phyloP scores from a whole-genome alignment of 148 eudicot genomes.

The Rhododendron griersonianum region DNA sequence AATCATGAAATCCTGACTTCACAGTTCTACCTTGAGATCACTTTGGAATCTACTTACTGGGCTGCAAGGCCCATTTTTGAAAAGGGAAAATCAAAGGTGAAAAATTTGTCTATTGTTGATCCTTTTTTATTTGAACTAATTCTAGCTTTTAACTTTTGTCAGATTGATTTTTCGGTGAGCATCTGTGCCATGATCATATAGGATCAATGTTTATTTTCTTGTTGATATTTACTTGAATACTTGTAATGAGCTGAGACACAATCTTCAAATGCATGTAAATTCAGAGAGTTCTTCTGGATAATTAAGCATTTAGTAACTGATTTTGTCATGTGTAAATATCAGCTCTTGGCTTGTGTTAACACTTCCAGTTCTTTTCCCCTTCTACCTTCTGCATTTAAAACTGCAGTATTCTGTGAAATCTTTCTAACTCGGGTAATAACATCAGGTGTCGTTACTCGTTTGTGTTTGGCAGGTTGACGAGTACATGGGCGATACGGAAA shows the following conservation, averaged over 20 bases:
- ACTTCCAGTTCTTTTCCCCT: neutral
- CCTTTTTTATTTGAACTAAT: neutral
- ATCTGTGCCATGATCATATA: neutral
- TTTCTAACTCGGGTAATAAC: neutral
- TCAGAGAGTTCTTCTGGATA: neutral
- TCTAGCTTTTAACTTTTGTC: neutral
- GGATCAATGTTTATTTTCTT: neutral
- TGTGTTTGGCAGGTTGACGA: constrained; percentile 71
- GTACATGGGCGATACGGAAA: constrained; percentile 62
- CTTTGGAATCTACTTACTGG: neutral
- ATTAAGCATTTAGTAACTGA: neutral
- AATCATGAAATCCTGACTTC: neutral
- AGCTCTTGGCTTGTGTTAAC: neutral
- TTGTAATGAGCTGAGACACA: neutral
- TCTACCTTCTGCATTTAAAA: neutral
- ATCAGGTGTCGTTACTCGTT: neutral
- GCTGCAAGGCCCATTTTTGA: neutral
- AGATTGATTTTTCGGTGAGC: neutral
- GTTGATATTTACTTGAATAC: neutral
- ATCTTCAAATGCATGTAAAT: neutral
- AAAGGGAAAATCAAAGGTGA: neutral
- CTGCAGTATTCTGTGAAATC: neutral
- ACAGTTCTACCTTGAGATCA: neutral
- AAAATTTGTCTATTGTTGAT: neutral
- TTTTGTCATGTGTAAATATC: neutral